Evolutionary conservation across 495 filamentous ascomycete species (phyloP).

Genomic region (Aspergillus ellipticus): DNA sequence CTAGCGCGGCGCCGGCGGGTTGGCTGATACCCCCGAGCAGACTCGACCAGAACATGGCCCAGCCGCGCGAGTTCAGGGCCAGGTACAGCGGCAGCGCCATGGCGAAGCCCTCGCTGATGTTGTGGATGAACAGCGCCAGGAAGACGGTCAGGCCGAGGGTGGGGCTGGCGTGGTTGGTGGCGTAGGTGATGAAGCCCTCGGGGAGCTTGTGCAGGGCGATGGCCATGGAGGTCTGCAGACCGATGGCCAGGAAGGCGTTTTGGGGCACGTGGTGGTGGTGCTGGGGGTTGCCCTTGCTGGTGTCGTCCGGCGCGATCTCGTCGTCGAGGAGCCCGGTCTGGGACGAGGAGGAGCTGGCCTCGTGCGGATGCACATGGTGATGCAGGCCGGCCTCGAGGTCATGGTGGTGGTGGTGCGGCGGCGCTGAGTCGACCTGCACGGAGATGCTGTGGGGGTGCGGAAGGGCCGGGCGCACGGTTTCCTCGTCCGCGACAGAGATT

Average conservation of each 20-base stretch:
- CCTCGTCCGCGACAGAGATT: constrained; percentile 10
- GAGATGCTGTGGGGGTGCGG: constrained; percentile 17
- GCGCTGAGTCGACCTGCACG: constrained; percentile 1
- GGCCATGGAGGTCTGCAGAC: constrained; percentile 87
- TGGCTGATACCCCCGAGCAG: constrained; percentile 83
- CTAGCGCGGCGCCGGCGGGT: constrained; percentile 78
- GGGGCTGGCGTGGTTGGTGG: constrained; percentile 93
- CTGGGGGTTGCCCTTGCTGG: constrained; percentile 20
- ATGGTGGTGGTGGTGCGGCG: too few species aligned
- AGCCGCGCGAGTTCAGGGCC: constrained; percentile 68
- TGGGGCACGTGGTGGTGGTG: constrained; percentile 97
- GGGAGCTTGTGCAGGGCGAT: constrained; percentile 96
- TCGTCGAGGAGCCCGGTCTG: constrained; percentile 9
- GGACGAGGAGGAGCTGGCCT: constrained; percentile 14
- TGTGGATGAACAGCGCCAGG: constrained; percentile 93
- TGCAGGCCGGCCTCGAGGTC: constrained; percentile 6
- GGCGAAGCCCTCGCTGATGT: constrained; percentile 94
- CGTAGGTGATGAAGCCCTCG: constrained; percentile 97
- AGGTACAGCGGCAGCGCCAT: constrained; percentile 90
- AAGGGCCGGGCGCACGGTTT: constrained; percentile 1
- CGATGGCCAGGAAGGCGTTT: constrained; percentile 90
- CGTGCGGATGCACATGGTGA: not conserved
- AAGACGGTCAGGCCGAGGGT: constrained; percentile 85
- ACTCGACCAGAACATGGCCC: constrained; percentile 80
- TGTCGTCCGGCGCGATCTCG: constrained; percentile 17